phyloP scores from a whole-genome alignment of 192 early-diverging fungal species.

The Spinellus fusiger region DNA sequence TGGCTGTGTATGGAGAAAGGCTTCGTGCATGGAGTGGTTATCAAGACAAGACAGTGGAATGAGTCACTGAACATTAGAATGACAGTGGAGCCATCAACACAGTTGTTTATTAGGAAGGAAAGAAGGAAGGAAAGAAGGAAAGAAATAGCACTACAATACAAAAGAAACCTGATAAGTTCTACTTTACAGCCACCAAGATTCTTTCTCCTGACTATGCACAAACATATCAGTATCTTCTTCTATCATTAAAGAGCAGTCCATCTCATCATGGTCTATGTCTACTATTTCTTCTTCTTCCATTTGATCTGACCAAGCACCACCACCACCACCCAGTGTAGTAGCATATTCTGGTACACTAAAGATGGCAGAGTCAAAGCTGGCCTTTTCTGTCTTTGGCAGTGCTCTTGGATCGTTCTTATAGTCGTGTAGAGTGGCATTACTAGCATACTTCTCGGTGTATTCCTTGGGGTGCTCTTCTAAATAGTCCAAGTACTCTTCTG shows the following conservation, averaged over 20 bases:
- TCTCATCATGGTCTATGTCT: background rate
- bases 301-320: background rate
- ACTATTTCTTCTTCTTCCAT: background rate
- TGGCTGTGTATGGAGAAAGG: conserved; percentile 30
- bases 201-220: conserved; percentile 22
- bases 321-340: too few species aligned
- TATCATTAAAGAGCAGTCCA: too few species aligned
- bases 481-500: conserved; percentile 13
- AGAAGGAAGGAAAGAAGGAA: background rate
- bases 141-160: background rate
- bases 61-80: background rate
- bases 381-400: conserved; percentile 4
- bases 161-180: background rate
- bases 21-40: conserved; percentile 20
- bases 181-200: conserved; percentile 19
- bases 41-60: background rate
- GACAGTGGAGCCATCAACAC: too few species aligned
- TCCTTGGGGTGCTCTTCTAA: conserved; percentile 4
- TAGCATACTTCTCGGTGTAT: too few species aligned
- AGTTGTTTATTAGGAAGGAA: too few species aligned
- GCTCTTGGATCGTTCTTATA: too few species aligned
- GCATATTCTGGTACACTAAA: conserved; percentile 3
- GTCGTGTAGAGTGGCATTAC: too few species aligned
- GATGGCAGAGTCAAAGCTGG: conserved; percentile 22
- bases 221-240: conserved; percentile 20